Evolutionary conservation across 768 basidiomycete species (phyloP).

Genomic region (Lepiota venenata): DNA sequence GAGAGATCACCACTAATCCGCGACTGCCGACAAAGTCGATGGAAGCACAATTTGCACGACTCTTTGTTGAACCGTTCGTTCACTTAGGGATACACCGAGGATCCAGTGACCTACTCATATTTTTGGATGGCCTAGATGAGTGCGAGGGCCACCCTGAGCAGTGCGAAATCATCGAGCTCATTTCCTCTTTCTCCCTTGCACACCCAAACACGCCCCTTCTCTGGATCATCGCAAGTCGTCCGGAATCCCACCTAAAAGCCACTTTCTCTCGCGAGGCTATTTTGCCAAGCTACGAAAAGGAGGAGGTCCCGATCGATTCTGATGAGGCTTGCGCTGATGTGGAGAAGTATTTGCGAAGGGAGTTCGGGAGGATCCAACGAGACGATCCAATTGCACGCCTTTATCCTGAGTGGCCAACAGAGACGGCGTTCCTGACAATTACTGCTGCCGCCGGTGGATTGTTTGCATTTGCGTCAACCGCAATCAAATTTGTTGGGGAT

Average conservation of each 20-base stretch:
- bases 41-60: too few relatives aligned
- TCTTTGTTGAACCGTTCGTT: background rate
- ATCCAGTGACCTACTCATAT: conserved; percentile 11
- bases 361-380: background rate
- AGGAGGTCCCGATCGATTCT: conserved; percentile 1
- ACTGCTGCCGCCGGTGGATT: background rate
- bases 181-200: background rate
- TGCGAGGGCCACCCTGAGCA: conserved; percentile 16
- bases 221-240: conserved; percentile 23
- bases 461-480: background rate
- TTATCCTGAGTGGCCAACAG: background rate
- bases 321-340: background rate
- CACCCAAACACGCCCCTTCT: conserved; percentile 12
- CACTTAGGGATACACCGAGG: background rate
- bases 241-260: conserved; percentile 19
- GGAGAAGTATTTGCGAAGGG: too few relatives aligned
- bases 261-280: conserved; percentile 7
- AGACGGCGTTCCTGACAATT: background rate
- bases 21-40: too few relatives aligned
- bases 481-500: background rate
- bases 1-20: too few relatives aligned
- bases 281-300: background rate
- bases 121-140: conserved; percentile 24
- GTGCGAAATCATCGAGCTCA: conserved; percentile 11
- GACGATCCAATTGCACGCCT: background rate